These are phyloP conservation scores for Carex sylvatica DNA, from an alignment of 202 grass and related monocot species.

Conservation along the genomic window DNA sequence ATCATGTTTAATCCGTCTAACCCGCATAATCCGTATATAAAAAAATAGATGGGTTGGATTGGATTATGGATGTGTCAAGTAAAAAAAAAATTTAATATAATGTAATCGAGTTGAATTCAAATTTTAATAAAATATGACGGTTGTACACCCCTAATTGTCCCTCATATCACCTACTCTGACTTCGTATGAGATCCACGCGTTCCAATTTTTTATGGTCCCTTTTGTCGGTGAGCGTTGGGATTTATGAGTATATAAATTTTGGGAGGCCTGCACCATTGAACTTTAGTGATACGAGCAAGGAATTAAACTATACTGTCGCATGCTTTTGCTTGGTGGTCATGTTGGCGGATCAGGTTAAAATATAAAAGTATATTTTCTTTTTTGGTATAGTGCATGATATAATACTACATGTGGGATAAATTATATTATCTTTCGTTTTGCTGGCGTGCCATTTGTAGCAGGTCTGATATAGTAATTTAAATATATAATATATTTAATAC, in stretches of 20 bases:
- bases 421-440: not conserved
- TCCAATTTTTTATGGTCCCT: not conserved
- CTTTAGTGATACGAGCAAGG: not conserved
- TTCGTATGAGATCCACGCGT: not conserved
- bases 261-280: not conserved
- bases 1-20: too few relatives aligned
- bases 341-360: not conserved
- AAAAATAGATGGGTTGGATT: too few relatives aligned
- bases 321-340: not conserved
- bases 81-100: too few relatives aligned
- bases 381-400: not conserved
- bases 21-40: too few relatives aligned
- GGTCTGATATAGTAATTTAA: not conserved
- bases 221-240: not conserved
- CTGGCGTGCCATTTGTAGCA: not conserved
- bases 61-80: too few relatives aligned
- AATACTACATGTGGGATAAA: conserved; percentile 13
- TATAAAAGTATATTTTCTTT: not conserved
- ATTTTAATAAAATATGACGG: too few relatives aligned
- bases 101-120: too few relatives aligned
- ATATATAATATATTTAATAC: not conserved
- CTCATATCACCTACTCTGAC: too few relatives aligned
- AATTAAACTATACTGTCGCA: conserved; percentile 1
- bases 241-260: too few relatives aligned
- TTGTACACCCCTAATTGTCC: too few relatives aligned